Base-by-base conservation (phyloP, 352 stramenopile genomes). In the Pythium aquatile region DNA sequence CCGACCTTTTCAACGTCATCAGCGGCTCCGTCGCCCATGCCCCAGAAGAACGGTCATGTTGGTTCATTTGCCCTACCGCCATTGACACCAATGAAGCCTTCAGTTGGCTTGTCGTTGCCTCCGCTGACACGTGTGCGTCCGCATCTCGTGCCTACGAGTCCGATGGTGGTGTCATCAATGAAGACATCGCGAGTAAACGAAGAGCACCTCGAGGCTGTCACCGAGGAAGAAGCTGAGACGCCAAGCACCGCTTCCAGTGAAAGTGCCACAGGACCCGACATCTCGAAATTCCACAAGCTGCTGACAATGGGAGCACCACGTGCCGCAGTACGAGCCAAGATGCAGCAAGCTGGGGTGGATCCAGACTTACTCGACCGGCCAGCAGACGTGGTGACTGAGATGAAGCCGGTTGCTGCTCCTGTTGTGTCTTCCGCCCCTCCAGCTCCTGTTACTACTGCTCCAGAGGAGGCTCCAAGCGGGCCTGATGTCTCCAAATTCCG, bases 401-500 rank as follows among this genome's bases (percentile, higher is more conserved):
- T 26, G 28, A 37, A 54, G 24, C 47, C 47, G 32, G 7, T 24
- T 1, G 11, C 63, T 10, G 9, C 54, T 29, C 17, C 51, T 32
- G 17, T 53, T 14, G 2, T 47, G 3, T 11, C 52, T 5, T 0
- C 52, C 9, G 10, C 20, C 2, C 33, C 48, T 16, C n/a, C 62
- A 30, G 56, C 39, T 3, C n/a, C 33, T 16, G 10, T 46, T 3
- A 13, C 61, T n/a, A 70, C 72, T 49, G 37, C 47, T 17, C 2
- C 60, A 1, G 48, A 63, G 17, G 16, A 48, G 6, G 56, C 64
- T 5, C 13, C 54, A 0, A 32, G 49, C 17, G 73, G 44, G 8
- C 58, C 68, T 14, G 77, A 87, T 46, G 51, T 88, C 48, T 74
- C 73, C 5, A 85, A 86, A 33, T 98, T 98, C 63, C 97, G 97